Evolutionary conservation across 495 filamentous ascomycete species (phyloP), one percentile per base, ranked within the genome.

Genomic region (Penicillium silybi): DNA sequence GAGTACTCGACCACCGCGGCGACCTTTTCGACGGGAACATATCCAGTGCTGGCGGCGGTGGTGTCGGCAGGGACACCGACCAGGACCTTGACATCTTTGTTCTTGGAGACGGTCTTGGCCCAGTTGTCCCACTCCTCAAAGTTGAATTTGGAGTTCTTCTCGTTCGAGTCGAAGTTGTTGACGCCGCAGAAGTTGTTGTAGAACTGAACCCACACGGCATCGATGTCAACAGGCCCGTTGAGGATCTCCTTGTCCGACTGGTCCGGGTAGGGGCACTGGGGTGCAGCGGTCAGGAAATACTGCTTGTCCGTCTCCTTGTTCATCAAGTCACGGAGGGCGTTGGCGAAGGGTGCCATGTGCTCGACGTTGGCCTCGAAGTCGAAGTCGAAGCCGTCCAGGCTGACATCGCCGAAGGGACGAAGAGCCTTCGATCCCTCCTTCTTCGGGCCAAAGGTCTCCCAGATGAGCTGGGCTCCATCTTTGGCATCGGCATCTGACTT

Each of bases 121-220:
- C 86, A 91, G 55, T 73, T 72, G 53, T 89, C 85, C 87, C 87
- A 90, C 46, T 74, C 76, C 13, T 68, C 73, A 63, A 88, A 85
- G 68, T 89, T 88, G 71, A 84, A 89, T 54, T 80, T 80, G 48
- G 66, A 77, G 62, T 80, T 80, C 5, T 65, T 75, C 9, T 61
- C 48, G 4, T 79, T 71, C 1, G 67, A n/a, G 10, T 64, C 48
- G 66, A 75, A 89, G 17, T 72, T 71, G 44, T 73, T 66, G 3
- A 83, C 62, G 15, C 86, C 85, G 65, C 86, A 88, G 57, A 70
- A 81, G 72, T 86, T 86, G 78, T 89, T 85, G 73, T 88, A 89
- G 75, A 88, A 88, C 65, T 88, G 85, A 16, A 88, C 77, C 61
- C 77, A 85, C 29, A 88, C 70, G 43, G 83, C 86, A 57, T 88